Conservation (phyloP, 192 early-diverging fungal species). For the Phlyctochytrium planicorne region DNA sequence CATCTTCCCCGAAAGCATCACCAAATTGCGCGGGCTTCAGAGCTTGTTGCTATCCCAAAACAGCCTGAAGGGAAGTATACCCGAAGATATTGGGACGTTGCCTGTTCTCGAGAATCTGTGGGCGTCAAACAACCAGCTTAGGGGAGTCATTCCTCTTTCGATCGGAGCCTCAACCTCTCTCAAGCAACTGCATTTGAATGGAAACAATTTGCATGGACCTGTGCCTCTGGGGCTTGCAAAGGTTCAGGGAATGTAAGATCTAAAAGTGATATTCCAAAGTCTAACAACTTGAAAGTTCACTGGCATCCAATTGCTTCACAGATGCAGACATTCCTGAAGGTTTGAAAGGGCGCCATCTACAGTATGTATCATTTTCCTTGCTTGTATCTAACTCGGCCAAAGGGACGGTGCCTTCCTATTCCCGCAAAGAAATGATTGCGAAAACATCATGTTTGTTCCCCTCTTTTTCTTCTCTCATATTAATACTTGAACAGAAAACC, state of each 20-base stretch:
- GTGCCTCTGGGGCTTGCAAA: not conserved
- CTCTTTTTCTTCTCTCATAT: no score
- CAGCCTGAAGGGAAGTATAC: not conserved
- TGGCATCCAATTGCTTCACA: not conserved
- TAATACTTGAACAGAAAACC: no score
- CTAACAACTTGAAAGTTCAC: not conserved
- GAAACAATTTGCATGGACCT: not conserved
- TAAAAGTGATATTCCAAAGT: not conserved
- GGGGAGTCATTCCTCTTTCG: not conserved
- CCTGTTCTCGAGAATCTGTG: not conserved
- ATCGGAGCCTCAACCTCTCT: not conserved
- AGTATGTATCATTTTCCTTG: no score
- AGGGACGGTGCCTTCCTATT: not conserved
- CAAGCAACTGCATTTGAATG: not conserved
- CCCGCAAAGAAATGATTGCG: not conserved
- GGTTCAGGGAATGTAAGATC: constrained; percentile 2
- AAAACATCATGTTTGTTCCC: not conserved
- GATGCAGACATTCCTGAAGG: not conserved
- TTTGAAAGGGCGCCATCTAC: not conserved
- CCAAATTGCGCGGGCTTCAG: not conserved
- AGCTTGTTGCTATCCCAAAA: not conserved
- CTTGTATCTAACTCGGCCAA: no score
- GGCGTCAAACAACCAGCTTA: not conserved
- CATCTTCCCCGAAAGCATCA: not conserved
- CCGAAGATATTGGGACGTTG: not conserved